Conservation (phyloP, 2,329 filamentous ascomycete species). For the Cercospora janseana region DNA sequence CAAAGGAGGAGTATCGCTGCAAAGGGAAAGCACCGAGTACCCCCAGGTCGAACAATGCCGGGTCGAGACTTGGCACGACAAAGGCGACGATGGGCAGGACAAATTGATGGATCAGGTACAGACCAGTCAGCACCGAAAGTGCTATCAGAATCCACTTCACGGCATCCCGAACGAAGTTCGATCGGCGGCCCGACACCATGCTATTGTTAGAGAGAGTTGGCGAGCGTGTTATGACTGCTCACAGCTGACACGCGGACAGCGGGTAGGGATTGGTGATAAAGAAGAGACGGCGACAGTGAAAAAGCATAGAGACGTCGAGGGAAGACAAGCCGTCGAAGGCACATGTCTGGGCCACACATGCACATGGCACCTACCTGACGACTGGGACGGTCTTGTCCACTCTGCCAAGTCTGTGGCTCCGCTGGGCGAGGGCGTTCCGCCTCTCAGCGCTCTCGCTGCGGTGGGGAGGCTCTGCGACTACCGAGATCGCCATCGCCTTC, state of each 20-base stretch:
- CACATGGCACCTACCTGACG: neutral
- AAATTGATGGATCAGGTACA: constrained; percentile 31
- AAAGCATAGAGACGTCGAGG: neutral
- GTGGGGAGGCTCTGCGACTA: neutral
- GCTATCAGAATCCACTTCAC: constrained; percentile 13
- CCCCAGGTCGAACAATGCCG: constrained; percentile 36
- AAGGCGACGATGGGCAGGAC: constrained; percentile 35
- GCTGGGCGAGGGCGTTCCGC: constrained; percentile 3
- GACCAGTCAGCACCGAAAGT: constrained; percentile 13
- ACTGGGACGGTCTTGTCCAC: neutral
- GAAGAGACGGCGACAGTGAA: neutral
- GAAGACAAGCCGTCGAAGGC: neutral
- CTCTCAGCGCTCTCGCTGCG: constrained; percentile 5
- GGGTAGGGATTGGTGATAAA: neutral
- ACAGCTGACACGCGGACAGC: neutral
- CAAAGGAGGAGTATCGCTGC: constrained; percentile 32
- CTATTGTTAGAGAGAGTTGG: constrained; percentile 4
- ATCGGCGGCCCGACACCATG: constrained; percentile 20
- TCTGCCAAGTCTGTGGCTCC: constrained; percentile 5
- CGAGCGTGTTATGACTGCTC: neutral
- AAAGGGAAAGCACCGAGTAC: constrained; percentile 36
- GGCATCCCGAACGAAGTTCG: constrained; percentile 17
- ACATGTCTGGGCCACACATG: neutral
- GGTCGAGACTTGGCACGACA: constrained; percentile 31
- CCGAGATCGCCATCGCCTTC: neutral